Percentiles rank a stretch among this genome's conserved stretches.
These are phyloP conservation scores for Hyaloscypha bicolor DNA, from an alignment of 495 filamentous ascomycete genomes.

Conservation along the genomic window DNA sequence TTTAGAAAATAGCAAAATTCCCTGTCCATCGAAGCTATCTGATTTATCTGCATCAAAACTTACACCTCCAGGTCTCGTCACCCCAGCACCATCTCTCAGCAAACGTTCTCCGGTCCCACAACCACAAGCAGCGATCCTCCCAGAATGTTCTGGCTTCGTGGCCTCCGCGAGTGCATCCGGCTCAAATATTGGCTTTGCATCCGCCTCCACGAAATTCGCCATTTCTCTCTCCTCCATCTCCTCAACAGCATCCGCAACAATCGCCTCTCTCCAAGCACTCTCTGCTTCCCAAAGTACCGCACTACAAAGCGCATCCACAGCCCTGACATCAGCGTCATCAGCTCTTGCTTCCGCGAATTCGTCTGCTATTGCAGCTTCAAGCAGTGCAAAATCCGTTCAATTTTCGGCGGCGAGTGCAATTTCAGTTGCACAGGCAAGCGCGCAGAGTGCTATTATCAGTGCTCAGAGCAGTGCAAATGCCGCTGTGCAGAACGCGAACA, in stretches of 20 bases:
- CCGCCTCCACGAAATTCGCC: neutral
- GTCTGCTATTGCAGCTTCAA: neutral
- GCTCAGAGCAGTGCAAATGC: slow-evolving; percentile 11
- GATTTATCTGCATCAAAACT: neutral
- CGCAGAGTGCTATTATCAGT: slow-evolving; percentile 8
- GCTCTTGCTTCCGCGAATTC: neutral
- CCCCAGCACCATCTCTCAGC: slow-evolving; percentile 2
- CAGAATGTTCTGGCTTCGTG: slow-evolving; percentile 10
- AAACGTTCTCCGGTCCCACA: too few species aligned
- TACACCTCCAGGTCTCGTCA: slow-evolving; percentile 10
- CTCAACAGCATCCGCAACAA: neutral
- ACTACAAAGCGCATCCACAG: neutral
- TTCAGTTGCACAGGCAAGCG: slow-evolving; percentile 11
- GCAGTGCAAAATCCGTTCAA: slow-evolving; percentile 3
- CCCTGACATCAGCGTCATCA: neutral
- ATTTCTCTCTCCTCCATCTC: slow-evolving; percentile 1
- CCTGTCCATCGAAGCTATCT: too few species aligned
- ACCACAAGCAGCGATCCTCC: slow-evolving; percentile 1
- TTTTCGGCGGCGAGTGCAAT: slow-evolving; percentile 6
- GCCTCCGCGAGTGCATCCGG: neutral
- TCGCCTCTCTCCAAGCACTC: slow-evolving; percentile 6
- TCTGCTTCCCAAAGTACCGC: neutral
- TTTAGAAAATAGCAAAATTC: neutral
- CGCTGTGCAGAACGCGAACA: slow-evolving; percentile 7
- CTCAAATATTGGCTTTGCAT: slow-evolving; percentile 1